phyloP scores from a whole-genome alignment of 768 basidiomycete genomes.

The Phlegmacium glaucopus region DNA sequence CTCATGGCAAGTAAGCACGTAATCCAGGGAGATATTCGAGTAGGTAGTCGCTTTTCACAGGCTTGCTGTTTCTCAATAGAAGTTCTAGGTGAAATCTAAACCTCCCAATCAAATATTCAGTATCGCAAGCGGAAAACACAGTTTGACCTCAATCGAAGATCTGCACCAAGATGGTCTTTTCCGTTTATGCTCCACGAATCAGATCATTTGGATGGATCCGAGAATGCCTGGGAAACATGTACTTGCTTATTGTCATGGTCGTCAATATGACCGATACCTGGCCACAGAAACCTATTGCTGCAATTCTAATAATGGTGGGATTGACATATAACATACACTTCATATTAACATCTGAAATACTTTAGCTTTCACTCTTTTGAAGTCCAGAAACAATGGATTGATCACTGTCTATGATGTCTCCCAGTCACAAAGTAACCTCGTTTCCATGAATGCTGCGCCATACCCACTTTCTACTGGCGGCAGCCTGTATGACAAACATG shows the following conservation, averaged over 20 bases:
- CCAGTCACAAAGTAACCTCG: slow-evolving; percentile 32
- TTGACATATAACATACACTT: slow-evolving; percentile 11
- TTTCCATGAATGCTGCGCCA: slow-evolving; percentile 44
- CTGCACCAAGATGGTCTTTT: slow-evolving; percentile 39
- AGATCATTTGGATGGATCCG: slow-evolving; percentile 69
- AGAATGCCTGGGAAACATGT: slow-evolving; percentile 57
- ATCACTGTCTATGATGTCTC: slow-evolving; percentile 65
- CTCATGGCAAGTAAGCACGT: slow-evolving; percentile 45
- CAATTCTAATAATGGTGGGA: slow-evolving; percentile 24
- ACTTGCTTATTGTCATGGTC: slow-evolving; percentile 57
- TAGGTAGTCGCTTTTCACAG: slow-evolving; percentile 26
- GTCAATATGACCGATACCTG: slow-evolving; percentile 59
- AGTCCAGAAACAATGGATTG: slow-evolving; percentile 55
- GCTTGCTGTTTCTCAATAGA: neutral
- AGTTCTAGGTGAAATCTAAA: slow-evolving; percentile 8
- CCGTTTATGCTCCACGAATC: slow-evolving; percentile 55
- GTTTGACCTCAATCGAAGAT: slow-evolving; percentile 55
- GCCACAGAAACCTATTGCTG: slow-evolving; percentile 35
- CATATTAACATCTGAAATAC: neutral
- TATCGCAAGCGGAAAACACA: slow-evolving; percentile 27
- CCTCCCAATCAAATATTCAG: slow-evolving; percentile 19
- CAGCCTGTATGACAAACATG: slow-evolving; percentile 18
- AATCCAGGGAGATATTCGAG: slow-evolving; percentile 51
- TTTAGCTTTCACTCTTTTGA: slow-evolving; percentile 54
- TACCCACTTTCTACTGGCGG: slow-evolving; percentile 36